Base-by-base conservation (phyloP, 2,329 filamentous ascomycete species). In the Fusarium sp. region DNA sequence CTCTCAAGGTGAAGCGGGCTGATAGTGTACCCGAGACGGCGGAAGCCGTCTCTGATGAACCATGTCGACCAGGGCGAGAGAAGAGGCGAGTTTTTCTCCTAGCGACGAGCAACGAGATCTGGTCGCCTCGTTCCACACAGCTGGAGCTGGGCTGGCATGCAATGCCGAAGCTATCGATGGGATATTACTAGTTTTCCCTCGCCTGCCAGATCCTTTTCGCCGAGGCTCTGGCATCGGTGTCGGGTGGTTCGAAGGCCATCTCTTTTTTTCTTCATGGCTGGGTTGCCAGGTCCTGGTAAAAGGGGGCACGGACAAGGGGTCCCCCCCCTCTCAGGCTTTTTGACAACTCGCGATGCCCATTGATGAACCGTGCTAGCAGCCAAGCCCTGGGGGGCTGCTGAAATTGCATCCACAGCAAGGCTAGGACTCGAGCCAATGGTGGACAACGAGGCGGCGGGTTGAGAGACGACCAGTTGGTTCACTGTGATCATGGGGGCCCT, bases 361-460 rank as follows among this genome's bases (percentile, higher is more conserved):
- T 60, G 40, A 69, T 42, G 72, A 69, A 54, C 72, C 57, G 52
- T 66, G 71, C 66, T 71, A 52, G 57, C 35, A 45, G n/a, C 52
- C 63, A 38, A 50, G 36, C 31, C 25, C 68, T 69, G 68, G 68
- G 64, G 50, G 33, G 18, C 33, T 59, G 25, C 52, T 71, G 56
- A 75, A 64, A 74, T 74, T 75, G 63, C 69, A 63, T 38, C 50
- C 57, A 50, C 36, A 38, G 45, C 64, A 65, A 59, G 58, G n/a
- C 35, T 35, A 45, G 38, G 47, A 27, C 61, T 29, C 25, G 68
- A 35, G 59, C 69, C 66, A 74, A 74, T 70, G 33, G 56, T 57
- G 58, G 22, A 27, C 20, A 29, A 67, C 20, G 38, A 67, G 50
- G 50, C 65, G 50, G 50, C 59, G 65, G 45, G 25, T 22, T 38